Percentiles rank a stretch among this genome's conserved stretches.
These are phyloP conservation scores for Pichia deserticola DNA, from an alignment of 805 yeast species.

Conservation along the genomic window DNA sequence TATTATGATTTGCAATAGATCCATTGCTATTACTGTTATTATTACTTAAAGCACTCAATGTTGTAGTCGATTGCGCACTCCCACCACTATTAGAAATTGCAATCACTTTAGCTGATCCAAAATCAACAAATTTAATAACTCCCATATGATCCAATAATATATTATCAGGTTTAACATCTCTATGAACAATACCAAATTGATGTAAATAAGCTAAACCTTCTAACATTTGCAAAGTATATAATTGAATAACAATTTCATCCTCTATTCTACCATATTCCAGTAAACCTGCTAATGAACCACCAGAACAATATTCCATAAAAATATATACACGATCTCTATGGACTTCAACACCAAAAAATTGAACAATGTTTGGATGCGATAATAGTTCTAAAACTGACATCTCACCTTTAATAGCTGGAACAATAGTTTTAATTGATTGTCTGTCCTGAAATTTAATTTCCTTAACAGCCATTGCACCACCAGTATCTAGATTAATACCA, in stretches of 20 bases:
- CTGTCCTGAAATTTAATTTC: conserved; percentile 88
- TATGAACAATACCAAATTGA: conserved; percentile 90
- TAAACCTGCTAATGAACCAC: conserved; percentile 83
- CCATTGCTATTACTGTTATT: conserved; percentile 2
- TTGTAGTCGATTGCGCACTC: neutral
- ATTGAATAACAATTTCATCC: conserved; percentile 87
- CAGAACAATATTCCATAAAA: conserved; percentile 96
- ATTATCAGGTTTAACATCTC: conserved; percentile 95
- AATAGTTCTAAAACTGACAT: conserved; percentile 94
- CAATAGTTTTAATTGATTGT: conserved; percentile 74
- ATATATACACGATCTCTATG: conserved; percentile 92
- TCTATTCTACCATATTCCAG: conserved; percentile 90
- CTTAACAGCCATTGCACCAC: conserved; percentile 94
- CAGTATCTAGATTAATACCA: conserved; percentile 87
- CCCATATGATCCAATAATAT: conserved; percentile 86
- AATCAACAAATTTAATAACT: conserved; percentile 90
- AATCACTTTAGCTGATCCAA: conserved; percentile 93
- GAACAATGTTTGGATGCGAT: conserved; percentile 94
- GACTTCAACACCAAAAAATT: conserved; percentile 94
- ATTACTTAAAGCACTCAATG: conserved; percentile 1
- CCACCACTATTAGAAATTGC: conserved; percentile 34
- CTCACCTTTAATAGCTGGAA: conserved; percentile 88
- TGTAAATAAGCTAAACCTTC: conserved; percentile 95
- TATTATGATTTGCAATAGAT: conserved; percentile 3
- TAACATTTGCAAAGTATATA: conserved; percentile 83